Evolutionary conservation across 1,284 basidiomycete genomes (phyloP).

Genomic region (Papiliotrema laurentii): DNA sequence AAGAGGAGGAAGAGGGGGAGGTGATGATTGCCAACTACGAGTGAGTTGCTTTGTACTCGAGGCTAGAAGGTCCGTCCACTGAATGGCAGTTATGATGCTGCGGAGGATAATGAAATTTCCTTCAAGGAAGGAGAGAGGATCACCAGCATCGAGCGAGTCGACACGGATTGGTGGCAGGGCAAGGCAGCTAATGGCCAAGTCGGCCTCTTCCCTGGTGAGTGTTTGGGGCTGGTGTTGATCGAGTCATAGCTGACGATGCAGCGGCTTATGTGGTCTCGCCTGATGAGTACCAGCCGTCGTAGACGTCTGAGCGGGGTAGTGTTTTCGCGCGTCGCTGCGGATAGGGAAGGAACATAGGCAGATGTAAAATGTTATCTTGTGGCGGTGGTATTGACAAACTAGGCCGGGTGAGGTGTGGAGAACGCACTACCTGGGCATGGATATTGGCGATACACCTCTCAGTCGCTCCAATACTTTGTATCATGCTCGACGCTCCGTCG

Average conservation of each 20-base stretch:
- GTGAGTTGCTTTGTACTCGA: conserved; percentile 50
- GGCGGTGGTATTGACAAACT: no score
- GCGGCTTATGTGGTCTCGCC: neutral
- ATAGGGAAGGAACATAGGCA: no score
- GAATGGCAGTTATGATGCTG: conserved; percentile 78
- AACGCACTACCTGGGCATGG: no score
- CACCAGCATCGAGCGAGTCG: conserved; percentile 51
- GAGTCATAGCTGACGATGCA: neutral
- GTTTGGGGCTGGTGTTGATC: neutral
- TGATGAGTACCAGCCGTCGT: neutral
- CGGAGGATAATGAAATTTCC: conserved; percentile 81
- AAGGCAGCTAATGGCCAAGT: conserved; percentile 57
- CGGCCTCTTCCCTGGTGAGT: conserved; percentile 79
- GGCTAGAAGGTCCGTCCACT: neutral
- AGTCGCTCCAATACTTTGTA: no score
- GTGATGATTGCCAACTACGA: conserved; percentile 72
- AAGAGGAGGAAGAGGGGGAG: conserved; percentile 57
- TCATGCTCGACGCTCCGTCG: no score
- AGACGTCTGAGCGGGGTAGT: no score
- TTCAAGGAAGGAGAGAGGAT: conserved; percentile 79
- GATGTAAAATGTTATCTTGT: no score
- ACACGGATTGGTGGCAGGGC: conserved; percentile 88
- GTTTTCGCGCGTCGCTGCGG: no score
- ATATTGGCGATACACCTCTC: no score
- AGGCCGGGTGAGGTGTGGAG: no score